phyloP scores from a whole-genome alignment of 805 yeast species.

The Kuraishia hungarica region DNA sequence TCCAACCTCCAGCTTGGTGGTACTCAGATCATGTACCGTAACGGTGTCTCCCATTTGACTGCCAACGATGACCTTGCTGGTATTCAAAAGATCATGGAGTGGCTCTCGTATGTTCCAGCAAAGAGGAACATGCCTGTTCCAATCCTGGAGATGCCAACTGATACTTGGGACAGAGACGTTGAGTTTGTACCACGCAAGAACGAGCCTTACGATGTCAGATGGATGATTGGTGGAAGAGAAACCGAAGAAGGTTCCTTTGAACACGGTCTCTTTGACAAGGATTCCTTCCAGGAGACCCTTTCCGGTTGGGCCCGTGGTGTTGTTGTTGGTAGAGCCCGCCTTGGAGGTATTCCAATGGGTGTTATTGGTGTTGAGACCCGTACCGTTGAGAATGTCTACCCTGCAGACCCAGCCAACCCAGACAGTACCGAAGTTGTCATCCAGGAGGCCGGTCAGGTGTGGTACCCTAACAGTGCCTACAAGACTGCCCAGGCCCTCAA shows the following conservation, averaged over 20 bases:
- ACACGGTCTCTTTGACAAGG: constrained; percentile 84
- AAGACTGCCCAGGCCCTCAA: constrained; percentile 98
- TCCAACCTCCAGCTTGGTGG: constrained; percentile 98
- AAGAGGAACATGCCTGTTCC: constrained; percentile 88
- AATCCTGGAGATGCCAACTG: constrained; percentile 61
- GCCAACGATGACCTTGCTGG: constrained; percentile 97
- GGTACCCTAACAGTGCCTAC: constrained; percentile 99
- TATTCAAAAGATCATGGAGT: constrained; percentile 86
- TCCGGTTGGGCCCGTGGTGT: constrained; percentile 99
- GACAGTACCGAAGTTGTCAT: constrained; percentile 79
- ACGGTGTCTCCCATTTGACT: constrained; percentile 97
- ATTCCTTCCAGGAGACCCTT: constrained; percentile 90
- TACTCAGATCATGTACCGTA: constrained; percentile 95
- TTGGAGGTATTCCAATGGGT: constrained; percentile 99
- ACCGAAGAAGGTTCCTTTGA: constrained; percentile 61
- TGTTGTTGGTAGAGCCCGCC: constrained; percentile 96
- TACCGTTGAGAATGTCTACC: constrained; percentile 78
- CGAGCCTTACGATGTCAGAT: constrained; percentile 83
- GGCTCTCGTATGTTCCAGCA: constrained; percentile 95
- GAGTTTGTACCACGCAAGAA: constrained; percentile 67
- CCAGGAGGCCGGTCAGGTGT: constrained; percentile 98
- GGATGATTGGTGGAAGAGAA: constrained; percentile 84
- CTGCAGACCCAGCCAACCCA: constrained; percentile 99
- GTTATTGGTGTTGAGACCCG: constrained; percentile 95
- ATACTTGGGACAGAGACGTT: constrained; percentile 90